Evolutionary conservation across 805 yeast species (phyloP), one percentile per base, ranked within the genome.

Genomic region (Schizosaccharomyces osmophilus): DNA sequence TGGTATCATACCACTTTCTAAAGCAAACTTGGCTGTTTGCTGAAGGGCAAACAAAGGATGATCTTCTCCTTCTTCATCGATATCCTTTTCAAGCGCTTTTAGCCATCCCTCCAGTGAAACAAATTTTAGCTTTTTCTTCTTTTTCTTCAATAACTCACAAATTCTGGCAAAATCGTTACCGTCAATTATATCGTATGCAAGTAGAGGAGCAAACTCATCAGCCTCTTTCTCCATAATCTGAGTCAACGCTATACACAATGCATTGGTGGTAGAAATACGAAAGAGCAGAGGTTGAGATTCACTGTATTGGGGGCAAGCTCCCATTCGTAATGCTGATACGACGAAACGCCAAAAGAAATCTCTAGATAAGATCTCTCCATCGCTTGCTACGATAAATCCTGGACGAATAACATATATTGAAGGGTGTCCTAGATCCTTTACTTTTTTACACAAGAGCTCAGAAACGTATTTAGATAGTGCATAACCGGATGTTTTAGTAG

Each of bases 291-390:
- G 29, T n/a, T 48, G 55, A 19, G 29, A n/a, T 19, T 48, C 55
- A 48, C 22, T 24, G 55, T 22, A 17, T 48, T 48, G 55, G 15
- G 55, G 24, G 15, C 5, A 48, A 19, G 22, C 29, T 5, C 29
- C 55, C 29, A n/a, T 48, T n/a, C 55, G 48, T 42, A 42, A 42
- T 17, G 48, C 48, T 42, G 48, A 17, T 24, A 17, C 17, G 31
- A 36, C 41, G 43, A 55, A 55, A 8, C 59, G 41, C 59, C 59
- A 55, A 55, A 55, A 32, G 59, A 55, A 55, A 29, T 55, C 59
- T 19, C 43, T n/a, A 17, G 32, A 17, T n/a, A n/a, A 8, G 11
- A 36, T 32, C 4, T 24, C 41, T 3, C 43, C 59, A 55, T 31
- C 43, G n/a, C n/a, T 31, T 24, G 22, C 59, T 5, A 55, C 42